Conservation (phyloP, 371 early-diverging fungal species). For the Parasitella parasitica region DNA sequence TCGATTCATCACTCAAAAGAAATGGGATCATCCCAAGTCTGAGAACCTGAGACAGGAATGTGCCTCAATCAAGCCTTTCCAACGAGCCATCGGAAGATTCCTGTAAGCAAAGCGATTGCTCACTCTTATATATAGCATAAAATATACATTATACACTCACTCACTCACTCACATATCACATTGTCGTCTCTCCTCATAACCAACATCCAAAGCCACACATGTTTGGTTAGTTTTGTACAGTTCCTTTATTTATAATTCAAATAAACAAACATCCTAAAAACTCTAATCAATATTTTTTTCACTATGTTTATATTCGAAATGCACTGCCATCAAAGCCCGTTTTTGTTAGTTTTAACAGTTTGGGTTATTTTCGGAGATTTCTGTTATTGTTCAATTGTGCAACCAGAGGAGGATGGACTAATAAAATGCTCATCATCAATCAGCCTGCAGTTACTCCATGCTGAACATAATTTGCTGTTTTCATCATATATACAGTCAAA, state of each 20-base stretch:
- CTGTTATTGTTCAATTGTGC: too few species aligned
- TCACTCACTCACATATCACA: not conserved
- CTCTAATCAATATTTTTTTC: not conserved
- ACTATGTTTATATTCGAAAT: not conserved
- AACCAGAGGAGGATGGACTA: not conserved
- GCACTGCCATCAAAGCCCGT: too few species aligned
- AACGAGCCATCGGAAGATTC: conserved; percentile 28
- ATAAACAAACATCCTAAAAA: not conserved
- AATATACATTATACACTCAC: not conserved
- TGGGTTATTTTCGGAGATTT: not conserved
- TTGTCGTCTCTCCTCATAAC: not conserved
- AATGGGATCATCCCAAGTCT: conserved; percentile 44
- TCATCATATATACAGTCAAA: not conserved
- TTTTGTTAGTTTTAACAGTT: not conserved
- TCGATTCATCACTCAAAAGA: conserved; percentile 50
- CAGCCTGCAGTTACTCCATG: too few species aligned
- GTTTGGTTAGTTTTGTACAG: not conserved
- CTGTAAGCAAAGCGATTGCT: conserved; percentile 1
- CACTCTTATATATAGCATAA: not conserved
- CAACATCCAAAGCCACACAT: not conserved
- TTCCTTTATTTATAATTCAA: not conserved
- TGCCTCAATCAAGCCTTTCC: conserved; percentile 30
- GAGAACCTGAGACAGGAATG: conserved; percentile 51
- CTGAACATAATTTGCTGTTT: too few species aligned
- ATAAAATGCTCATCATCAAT: too few species aligned